Percentiles rank a stretch among this genome's conserved stretches.
Conservation (phyloP, 257 asterid genomes). For the Vinca minor region DNA sequence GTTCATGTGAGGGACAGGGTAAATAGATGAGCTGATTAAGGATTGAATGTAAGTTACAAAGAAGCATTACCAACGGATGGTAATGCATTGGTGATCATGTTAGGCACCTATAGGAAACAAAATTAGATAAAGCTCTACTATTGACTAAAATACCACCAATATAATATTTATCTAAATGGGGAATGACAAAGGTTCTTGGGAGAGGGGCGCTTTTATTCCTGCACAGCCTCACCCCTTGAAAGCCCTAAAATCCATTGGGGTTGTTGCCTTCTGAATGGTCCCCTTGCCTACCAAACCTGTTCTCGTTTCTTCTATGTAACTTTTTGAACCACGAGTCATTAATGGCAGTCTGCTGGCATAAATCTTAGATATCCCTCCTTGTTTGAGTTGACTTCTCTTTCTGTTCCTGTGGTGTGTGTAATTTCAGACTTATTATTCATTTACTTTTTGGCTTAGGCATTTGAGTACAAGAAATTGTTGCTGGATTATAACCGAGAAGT, state of each 20-base stretch:
- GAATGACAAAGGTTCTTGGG: not conserved
- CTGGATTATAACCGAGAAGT: constrained; percentile 93
- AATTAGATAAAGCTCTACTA: not conserved
- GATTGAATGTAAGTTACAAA: too few relatives aligned
- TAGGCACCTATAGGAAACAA: not conserved
- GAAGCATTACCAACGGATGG: not conserved
- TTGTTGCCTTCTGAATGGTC: not conserved
- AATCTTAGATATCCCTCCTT: not conserved
- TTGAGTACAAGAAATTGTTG: constrained; percentile 87
- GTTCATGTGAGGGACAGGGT: not conserved
- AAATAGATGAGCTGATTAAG: not conserved
- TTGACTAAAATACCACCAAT: not conserved
- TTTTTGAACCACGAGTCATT: not conserved
- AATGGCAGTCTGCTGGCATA: not conserved
- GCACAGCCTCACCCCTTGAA: not conserved
- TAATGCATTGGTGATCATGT: not conserved
- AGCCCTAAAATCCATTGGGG: not conserved
- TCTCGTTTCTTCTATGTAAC: not conserved
- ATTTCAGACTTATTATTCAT: too few relatives aligned
- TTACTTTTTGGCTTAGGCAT: constrained; percentile 45
- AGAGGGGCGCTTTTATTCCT: not conserved
- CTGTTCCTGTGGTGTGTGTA: not conserved
- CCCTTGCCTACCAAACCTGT: not conserved
- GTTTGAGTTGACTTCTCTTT: not conserved
- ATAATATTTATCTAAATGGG: not conserved